These are phyloP conservation scores for Suhomyces kilbournensis DNA, from an alignment of 805 yeast genomes.

Conservation along the genomic window DNA sequence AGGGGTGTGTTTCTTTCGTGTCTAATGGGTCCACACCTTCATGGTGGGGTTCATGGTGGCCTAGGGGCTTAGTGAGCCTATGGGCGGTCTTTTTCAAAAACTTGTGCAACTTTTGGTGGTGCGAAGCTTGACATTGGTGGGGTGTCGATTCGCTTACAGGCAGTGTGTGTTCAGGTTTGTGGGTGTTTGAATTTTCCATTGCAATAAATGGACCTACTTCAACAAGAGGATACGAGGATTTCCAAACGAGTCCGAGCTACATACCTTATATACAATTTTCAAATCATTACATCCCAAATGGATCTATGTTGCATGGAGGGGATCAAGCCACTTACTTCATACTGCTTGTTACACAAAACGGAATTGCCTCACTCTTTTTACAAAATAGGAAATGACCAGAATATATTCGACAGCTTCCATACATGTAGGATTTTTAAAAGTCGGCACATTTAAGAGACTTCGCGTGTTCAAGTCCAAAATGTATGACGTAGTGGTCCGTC, in stretches of 20 bases:
- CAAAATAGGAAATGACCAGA: background rate
- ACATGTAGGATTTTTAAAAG: background rate
- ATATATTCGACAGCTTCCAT: conserved; percentile 1
- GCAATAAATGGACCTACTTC: background rate
- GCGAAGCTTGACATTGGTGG: background rate
- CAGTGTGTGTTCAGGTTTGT: background rate
- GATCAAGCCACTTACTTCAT: background rate
- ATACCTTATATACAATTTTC: background rate
- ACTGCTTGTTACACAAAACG: background rate
- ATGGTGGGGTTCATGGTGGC: background rate
- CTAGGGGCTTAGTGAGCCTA: background rate
- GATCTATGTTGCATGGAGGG: background rate
- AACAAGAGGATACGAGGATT: background rate
- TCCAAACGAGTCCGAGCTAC: background rate
- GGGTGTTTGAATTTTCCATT: background rate
- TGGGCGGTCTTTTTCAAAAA: conserved; percentile 11
- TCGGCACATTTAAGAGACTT: background rate
- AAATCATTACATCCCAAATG: background rate
- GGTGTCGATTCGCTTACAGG: background rate
- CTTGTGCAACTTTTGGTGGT: conserved; percentile 6
- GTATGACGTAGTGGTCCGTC: background rate
- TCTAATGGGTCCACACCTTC: background rate
- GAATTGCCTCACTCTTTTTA: background rate
- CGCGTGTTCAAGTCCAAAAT: background rate
- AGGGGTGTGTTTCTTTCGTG: background rate